Percentiles rank a stretch among this genome's conserved stretches.
Evolutionary conservation across 129 eudicot species (phyloP).

Genomic region (Deinandra increscens): DNA sequence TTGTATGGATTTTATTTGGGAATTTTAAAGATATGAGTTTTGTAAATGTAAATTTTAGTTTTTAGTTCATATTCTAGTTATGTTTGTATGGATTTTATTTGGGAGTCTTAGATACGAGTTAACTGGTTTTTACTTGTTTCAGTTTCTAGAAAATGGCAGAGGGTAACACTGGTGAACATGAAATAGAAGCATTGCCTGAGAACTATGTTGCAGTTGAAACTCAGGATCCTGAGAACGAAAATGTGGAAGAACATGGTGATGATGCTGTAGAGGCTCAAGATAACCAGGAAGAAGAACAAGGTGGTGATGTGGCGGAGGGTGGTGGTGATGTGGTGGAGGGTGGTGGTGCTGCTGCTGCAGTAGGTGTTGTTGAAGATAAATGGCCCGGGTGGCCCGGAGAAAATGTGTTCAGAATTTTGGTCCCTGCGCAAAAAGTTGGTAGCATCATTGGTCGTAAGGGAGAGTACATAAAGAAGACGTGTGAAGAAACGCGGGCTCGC

Average conservation of each 20-base stretch:
- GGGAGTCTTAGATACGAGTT: neutral
- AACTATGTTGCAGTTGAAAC: constrained; percentile 45
- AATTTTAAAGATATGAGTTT: too few relatives aligned
- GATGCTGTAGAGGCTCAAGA: constrained; percentile 19
- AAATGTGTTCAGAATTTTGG: constrained; percentile 82
- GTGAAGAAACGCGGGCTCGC: constrained; percentile 91
- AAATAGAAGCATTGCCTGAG: constrained; percentile 38
- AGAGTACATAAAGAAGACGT: constrained; percentile 80
- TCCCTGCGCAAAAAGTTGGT: constrained; percentile 91
- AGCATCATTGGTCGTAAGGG: constrained; percentile 96
- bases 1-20: too few relatives aligned
- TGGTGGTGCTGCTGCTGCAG: neutral
- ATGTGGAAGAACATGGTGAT: constrained; percentile 23
- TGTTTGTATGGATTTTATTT: neutral
- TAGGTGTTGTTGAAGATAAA: constrained; percentile 48
- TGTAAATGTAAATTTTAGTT: too few relatives aligned
- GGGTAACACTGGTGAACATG: constrained; percentile 38
- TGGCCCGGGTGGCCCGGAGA: constrained; percentile 99
- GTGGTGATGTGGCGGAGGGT: constrained; percentile 3
- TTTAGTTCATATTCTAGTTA: too few relatives aligned
- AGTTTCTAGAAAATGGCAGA: constrained; percentile 50
- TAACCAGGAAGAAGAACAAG: constrained; percentile 4
- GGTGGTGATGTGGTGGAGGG: neutral
- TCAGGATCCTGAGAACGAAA: constrained; percentile 43
- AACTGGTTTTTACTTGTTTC: constrained; percentile 6